Evolutionary conservation across 2,329 filamentous ascomycete genomes (phyloP).

Genomic region (Aureobasidium vineae): DNA sequence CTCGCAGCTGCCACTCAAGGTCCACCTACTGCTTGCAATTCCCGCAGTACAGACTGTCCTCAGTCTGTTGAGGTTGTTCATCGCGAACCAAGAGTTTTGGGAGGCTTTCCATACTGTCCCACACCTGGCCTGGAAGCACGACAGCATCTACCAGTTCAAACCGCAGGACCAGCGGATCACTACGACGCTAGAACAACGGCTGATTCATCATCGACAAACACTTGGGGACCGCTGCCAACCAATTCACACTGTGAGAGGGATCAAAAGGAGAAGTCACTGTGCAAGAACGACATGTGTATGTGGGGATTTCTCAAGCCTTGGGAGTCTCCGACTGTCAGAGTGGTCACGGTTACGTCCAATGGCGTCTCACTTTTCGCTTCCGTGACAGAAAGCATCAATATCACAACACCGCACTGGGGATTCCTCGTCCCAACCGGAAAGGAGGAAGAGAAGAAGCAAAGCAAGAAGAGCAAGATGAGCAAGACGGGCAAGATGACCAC

Average conservation of each 20-base stretch:
- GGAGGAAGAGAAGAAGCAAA: background rate
- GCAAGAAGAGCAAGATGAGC: too few species aligned
- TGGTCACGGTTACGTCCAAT: background rate
- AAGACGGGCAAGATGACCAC: background rate
- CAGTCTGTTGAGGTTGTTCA: background rate
- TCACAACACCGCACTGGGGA: conserved; percentile 11
- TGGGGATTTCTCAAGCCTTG: conserved; percentile 8
- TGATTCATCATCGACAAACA: background rate
- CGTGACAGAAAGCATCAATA: background rate
- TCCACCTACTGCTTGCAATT: background rate
- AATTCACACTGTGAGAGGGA: background rate
- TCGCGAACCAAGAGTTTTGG: background rate
- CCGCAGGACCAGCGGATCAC: background rate
- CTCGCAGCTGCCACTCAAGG: conserved; percentile 19
- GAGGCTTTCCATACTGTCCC: conserved; percentile 22
- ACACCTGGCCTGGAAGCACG: conserved; percentile 6
- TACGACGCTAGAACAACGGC: background rate
- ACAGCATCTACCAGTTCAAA: background rate
- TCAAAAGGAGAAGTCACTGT: background rate
- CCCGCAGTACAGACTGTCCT: background rate
- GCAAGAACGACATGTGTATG: conserved; percentile 19
- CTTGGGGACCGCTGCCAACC: background rate
- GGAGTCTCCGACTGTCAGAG: background rate
- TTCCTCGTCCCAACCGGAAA: background rate
- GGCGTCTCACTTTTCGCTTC: background rate